phyloP scores from a whole-genome alignment of 2,329 filamentous ascomycete genomes.

The Colletotrichum chlorophyti region DNA sequence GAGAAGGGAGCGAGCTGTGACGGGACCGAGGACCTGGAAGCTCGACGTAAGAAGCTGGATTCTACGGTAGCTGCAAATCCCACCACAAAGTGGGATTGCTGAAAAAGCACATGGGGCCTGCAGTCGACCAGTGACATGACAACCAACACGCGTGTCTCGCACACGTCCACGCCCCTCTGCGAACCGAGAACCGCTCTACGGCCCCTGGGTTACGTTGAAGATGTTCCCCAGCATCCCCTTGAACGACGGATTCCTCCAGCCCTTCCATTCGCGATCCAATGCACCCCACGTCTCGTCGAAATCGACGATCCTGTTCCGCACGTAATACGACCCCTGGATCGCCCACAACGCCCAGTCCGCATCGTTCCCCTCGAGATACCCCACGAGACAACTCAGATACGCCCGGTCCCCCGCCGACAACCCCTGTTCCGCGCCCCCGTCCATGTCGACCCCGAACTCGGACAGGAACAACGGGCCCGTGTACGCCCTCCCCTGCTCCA shows the following conservation, averaged over 20 bases:
- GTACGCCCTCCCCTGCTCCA: constrained; percentile 51
- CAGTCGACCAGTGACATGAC: too few species aligned
- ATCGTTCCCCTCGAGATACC: constrained; percentile 61
- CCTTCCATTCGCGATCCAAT: constrained; percentile 49
- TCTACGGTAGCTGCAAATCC: too few species aligned
- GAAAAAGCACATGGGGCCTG: too few species aligned
- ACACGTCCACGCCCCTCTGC: not conserved
- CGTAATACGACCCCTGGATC: constrained; percentile 64
- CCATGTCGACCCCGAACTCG: constrained; percentile 64
- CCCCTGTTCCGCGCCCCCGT: constrained; percentile 47
- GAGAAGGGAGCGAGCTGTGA: too few species aligned
- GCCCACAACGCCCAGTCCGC: constrained; percentile 67
- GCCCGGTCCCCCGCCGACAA: constrained; percentile 49
- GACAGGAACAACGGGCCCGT: constrained; percentile 64
- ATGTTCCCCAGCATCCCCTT: constrained; percentile 44
- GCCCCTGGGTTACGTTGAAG: constrained; percentile 45
- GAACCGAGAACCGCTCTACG: constrained; percentile 29
- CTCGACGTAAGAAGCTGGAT: too few species aligned
- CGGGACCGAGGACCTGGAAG: too few species aligned
- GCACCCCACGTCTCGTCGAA: constrained; percentile 61
- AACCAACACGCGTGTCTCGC: too few species aligned
- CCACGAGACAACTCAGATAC: constrained; percentile 59
- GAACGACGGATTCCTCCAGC: constrained; percentile 45
- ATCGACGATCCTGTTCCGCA: constrained; percentile 56
- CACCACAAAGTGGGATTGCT: too few species aligned